phyloP scores from a whole-genome alignment of 345 rosid genomes.

The Pugionium dolabratum region DNA sequence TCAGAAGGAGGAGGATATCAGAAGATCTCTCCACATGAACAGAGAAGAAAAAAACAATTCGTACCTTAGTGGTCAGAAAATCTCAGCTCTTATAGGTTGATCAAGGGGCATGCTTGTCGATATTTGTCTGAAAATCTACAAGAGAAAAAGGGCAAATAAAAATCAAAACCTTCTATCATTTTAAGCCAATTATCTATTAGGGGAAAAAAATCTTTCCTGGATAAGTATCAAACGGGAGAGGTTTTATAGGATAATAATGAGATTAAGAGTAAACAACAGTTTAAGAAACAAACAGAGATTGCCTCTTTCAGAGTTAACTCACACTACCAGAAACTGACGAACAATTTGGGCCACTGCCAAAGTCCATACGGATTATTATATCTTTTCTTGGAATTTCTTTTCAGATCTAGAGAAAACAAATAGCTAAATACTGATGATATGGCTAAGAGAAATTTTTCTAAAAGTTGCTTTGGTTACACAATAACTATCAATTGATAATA shows the following conservation, averaged over 20 bases:
- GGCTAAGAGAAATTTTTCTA: neutral
- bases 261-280: constrained; percentile 26
- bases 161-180: constrained; percentile 18
- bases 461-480: constrained; percentile 11
- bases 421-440: constrained; percentile 11
- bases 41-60: constrained; percentile 16
- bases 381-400: no score
- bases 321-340: constrained; percentile 30
- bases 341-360: constrained; percentile 34
- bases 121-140: constrained; percentile 10
- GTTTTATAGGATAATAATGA: neutral
- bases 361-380: neutral
- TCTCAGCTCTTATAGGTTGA: constrained; percentile 26
- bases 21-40: constrained; percentile 25
- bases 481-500: constrained; percentile 22
- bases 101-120: constrained; percentile 19
- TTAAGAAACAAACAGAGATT: constrained; percentile 27
- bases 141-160: constrained; percentile 5
- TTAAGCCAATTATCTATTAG: neutral
- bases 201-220: neutral
- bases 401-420: constrained; percentile 36
- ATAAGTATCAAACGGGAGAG: constrained; percentile 1
- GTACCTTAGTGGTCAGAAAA: constrained; percentile 11
- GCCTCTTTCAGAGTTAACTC: neutral
- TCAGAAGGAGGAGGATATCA: neutral